A percentile compares a stretch with the other conserved stretches of the same genome.
phyloP scores from a whole-genome alignment of 805 yeast species.

The Saccharomycopsis schoenii region DNA sequence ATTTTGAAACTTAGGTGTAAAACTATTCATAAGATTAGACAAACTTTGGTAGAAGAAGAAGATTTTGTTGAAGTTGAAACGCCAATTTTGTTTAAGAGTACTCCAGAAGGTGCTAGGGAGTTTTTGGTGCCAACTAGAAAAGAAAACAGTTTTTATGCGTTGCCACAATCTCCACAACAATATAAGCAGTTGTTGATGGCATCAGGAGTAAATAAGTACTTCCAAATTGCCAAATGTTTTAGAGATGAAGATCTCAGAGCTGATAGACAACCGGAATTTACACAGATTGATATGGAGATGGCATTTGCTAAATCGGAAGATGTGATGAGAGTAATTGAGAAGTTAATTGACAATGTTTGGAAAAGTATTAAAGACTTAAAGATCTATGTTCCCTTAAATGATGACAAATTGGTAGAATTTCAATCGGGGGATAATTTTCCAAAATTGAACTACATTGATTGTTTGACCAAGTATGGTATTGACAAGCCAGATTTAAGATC shows the following conservation, averaged over 20 bases:
- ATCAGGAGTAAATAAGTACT: constrained; percentile 78
- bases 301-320: constrained; percentile 62
- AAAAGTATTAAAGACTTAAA: constrained; percentile 31
- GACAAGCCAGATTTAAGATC: constrained; percentile 92
- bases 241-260: constrained; percentile 92
- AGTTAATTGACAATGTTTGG: constrained; percentile 50
- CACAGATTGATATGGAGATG: constrained; percentile 95
- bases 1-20: constrained; percentile 47
- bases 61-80: constrained; percentile 82
- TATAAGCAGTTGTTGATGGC: constrained; percentile 94
- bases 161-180: constrained; percentile 97
- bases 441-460: constrained; percentile 55
- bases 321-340: constrained; percentile 57
- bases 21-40: constrained; percentile 40
- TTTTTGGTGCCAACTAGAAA: constrained; percentile 86
- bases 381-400: constrained; percentile 27
- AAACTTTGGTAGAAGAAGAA: constrained; percentile 29
- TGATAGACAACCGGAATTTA: constrained; percentile 96
- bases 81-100: constrained; percentile 84
- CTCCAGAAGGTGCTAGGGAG: constrained; percentile 98
- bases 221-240: constrained; percentile 88
- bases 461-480: constrained; percentile 67
- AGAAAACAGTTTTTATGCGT: constrained; percentile 57
- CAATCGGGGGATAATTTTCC: constrained; percentile 24
- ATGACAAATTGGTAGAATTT: constrained; percentile 3